Conservation (phyloP, 148 eudicot genomes). For the Drosera capensis region DNA sequence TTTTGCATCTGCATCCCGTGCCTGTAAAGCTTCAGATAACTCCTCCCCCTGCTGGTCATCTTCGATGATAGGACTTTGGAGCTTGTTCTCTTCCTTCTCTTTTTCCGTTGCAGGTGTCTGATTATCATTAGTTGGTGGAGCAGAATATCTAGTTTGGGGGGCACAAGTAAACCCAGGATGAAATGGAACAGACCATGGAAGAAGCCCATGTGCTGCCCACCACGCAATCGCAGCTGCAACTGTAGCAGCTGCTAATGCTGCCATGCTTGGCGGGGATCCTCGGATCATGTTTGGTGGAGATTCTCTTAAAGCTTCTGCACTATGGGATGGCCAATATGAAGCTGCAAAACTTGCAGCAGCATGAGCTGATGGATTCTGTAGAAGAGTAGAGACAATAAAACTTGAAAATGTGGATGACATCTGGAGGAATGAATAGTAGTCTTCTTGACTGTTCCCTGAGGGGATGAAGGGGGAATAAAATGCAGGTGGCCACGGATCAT, state of each 20-base stretch:
- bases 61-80: conserved; percentile 20
- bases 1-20: conserved; percentile 29
- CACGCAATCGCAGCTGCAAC: conserved; percentile 96
- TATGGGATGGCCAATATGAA: conserved; percentile 50
- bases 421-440: conserved; percentile 41
- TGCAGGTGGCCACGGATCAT: conserved; percentile 29
- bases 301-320: conserved; percentile 29
- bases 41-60: conserved; percentile 31
- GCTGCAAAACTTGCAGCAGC: conserved; percentile 91
- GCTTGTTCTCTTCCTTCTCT: conserved; percentile 27
- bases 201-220: conserved; percentile 86
- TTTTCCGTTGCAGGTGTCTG: conserved; percentile 16
- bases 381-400: conserved; percentile 57
- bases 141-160: conserved; percentile 21
- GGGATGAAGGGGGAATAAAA: conserved; percentile 46
- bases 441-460: conserved; percentile 31
- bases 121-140: conserved; percentile 14
- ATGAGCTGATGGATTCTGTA: conserved; percentile 85
- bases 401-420: conserved; percentile 63
- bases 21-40: conserved; percentile 29
- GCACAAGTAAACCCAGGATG: conserved; percentile 33
- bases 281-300: conserved; percentile 18
- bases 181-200: conserved; percentile 49
- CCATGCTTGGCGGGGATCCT: conserved; percentile 42
- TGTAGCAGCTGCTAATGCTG: conserved; percentile 82